A percentile compares a stretch with the other conserved stretches of the same genome.
Evolutionary conservation across 441 rosid genomes (phyloP).

Genomic region (Pelargonium cotyledonis): DNA sequence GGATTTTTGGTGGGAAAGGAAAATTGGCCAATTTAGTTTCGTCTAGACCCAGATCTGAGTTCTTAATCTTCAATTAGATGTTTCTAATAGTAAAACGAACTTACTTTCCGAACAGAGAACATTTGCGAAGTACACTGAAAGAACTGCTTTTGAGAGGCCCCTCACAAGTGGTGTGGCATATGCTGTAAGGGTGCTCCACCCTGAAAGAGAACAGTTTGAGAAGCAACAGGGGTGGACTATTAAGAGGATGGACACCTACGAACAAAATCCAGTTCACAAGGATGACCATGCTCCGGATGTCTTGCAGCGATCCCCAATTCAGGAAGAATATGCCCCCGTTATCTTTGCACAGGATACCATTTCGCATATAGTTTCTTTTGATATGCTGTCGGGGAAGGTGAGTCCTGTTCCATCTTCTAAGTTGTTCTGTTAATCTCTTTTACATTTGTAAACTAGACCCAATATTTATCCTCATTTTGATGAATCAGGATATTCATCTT

Average conservation of each 20-base stretch:
- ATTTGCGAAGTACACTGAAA: slow-evolving; percentile 82
- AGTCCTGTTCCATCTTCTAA: slow-evolving; percentile 8
- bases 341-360: slow-evolving; percentile 93
- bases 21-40: background rate
- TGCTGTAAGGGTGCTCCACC: slow-evolving; percentile 85
- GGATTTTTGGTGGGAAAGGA: background rate
- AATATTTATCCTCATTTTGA: background rate
- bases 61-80: slow-evolving; percentile 1
- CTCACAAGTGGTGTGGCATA: slow-evolving; percentile 98
- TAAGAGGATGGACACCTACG: slow-evolving; percentile 85
- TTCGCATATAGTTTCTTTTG: slow-evolving; percentile 85
- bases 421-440: background rate
- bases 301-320: slow-evolving; percentile 76
- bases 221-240: slow-evolving; percentile 67
- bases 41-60: background rate
- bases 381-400: slow-evolving; percentile 98
- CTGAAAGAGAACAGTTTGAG: slow-evolving; percentile 79
- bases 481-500: background rate
- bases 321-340: slow-evolving; percentile 93
- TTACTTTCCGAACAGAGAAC: slow-evolving; percentile 51
- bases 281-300: slow-evolving; percentile 69
- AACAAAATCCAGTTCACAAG: slow-evolving; percentile 60
- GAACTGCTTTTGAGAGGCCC: slow-evolving; percentile 95
- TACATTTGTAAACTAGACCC: background rate
- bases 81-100: slow-evolving; percentile 8